A percentile compares a stretch with the other conserved stretches of the same genome.
Conservation (phyloP, 2,329 filamentous ascomycete genomes). For the Colletotrichum viniferum region DNA sequence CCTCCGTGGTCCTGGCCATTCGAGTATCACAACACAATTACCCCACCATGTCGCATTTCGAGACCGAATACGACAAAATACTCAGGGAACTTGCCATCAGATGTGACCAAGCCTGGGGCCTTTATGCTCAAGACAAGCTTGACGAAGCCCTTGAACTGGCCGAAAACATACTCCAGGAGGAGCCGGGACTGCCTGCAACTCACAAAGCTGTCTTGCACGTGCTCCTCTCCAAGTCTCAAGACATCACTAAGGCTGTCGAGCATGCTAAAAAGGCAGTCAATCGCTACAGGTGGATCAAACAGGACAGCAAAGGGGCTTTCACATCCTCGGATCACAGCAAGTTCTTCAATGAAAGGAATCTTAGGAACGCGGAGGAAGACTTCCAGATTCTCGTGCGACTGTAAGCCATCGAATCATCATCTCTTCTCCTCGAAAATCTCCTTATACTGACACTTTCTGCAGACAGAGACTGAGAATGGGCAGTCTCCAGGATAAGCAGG, state of each 20-base stretch:
- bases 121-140: background rate
- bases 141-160: background rate
- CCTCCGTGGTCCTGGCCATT: background rate
- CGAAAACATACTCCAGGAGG: background rate
- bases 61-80: background rate
- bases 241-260: background rate
- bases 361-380: background rate
- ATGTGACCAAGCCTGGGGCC: background rate
- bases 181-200: background rate
- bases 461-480: fast-evolving
- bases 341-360: background rate
- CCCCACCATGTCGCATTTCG: background rate
- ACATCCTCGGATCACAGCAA: background rate
- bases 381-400: background rate
- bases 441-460: background rate
- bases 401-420: background rate
- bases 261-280: background rate
- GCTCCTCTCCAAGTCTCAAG: background rate
- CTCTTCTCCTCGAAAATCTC: background rate
- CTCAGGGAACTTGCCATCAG: background rate
- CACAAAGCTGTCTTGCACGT: background rate
- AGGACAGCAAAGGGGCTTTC: background rate
- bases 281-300: background rate
- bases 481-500: background rate
- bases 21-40: fast-evolving